Percentiles rank a stretch among this genome's conserved stretches.
Evolutionary conservation across 2,329 filamentous ascomycete species (phyloP).

Genomic region (Talaromyces islandicus): DNA sequence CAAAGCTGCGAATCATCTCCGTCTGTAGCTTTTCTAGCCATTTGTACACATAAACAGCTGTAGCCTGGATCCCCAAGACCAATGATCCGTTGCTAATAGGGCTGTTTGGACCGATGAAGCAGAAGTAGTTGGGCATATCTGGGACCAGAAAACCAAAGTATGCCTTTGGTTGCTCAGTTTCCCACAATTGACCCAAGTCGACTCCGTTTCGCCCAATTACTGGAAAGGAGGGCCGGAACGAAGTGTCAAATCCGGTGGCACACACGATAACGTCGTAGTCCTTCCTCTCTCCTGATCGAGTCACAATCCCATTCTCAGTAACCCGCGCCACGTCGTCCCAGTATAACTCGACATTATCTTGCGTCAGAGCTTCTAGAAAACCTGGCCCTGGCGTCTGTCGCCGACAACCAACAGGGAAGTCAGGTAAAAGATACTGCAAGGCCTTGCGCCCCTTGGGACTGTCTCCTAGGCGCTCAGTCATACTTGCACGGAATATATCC

Average conservation of each 20-base stretch:
- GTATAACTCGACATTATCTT: neutral
- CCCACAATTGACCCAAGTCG: constrained; percentile 42
- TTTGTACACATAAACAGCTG: constrained; percentile 1
- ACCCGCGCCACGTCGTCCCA: neutral
- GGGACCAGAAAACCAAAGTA: constrained; percentile 44
- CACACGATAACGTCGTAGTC: constrained; percentile 23
- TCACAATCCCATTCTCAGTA: constrained; percentile 1
- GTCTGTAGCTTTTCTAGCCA: constrained; percentile 4
- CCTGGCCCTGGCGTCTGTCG: neutral
- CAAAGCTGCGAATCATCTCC: constrained; percentile 4
- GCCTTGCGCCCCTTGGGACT: constrained; percentile 1
- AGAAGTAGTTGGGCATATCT: constrained; percentile 43
- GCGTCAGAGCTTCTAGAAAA: neutral
- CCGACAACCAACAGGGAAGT: constrained; percentile 4
- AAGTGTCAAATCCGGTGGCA: constrained; percentile 35
- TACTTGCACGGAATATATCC: constrained; percentile 3
- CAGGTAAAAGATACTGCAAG: neutral
- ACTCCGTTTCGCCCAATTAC: constrained; percentile 31
- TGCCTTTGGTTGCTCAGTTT: constrained; percentile 27
- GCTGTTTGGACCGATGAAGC: constrained; percentile 25
- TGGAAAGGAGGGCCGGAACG: constrained; percentile 40
- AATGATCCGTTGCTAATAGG: constrained; percentile 36
- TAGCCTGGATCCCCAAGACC: neutral
- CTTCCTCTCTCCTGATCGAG: constrained; percentile 9
- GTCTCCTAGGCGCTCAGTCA: constrained; percentile 1